Conservation (phyloP, 306 rosid genomes). For the Cyclanthera cordifolia region DNA sequence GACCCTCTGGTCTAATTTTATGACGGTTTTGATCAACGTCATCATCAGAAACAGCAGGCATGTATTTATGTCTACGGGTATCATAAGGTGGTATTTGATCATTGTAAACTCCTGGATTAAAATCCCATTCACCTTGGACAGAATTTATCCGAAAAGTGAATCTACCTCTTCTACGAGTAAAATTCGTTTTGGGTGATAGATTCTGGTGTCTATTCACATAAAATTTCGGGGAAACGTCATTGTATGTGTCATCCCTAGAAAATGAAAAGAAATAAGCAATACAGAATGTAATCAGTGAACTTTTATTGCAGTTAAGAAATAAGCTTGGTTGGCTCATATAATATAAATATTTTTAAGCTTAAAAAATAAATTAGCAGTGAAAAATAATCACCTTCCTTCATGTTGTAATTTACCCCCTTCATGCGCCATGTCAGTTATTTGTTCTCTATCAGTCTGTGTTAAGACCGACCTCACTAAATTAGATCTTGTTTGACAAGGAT, state of each 20-base stretch:
- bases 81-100: constrained; percentile 54
- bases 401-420: constrained; percentile 38
- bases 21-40: constrained; percentile 42
- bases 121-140: constrained; percentile 45
- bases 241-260: constrained; percentile 58
- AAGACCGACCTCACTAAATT: constrained; percentile 33
- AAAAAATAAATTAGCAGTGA: too few species aligned
- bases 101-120: constrained; percentile 50
- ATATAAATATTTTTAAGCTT: too few species aligned
- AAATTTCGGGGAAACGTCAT: constrained; percentile 41
- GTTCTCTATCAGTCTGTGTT: constrained; percentile 41
- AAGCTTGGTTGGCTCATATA: background rate
- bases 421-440: constrained; percentile 28
- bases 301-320: background rate
- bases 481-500: constrained; percentile 50
- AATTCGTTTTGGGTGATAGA: constrained; percentile 42
- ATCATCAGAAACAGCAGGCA: constrained; percentile 32
- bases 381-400: constrained; percentile 64
- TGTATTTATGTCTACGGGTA: constrained; percentile 52
- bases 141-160: constrained; percentile 23
- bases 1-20: constrained; percentile 39
- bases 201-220: constrained; percentile 62
- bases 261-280: constrained; percentile 7
- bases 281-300: background rate
- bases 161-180: constrained; percentile 65